These are phyloP conservation scores for Mycena galericulata DNA, from an alignment of 768 basidiomycete genomes.

Conservation along the genomic window DNA sequence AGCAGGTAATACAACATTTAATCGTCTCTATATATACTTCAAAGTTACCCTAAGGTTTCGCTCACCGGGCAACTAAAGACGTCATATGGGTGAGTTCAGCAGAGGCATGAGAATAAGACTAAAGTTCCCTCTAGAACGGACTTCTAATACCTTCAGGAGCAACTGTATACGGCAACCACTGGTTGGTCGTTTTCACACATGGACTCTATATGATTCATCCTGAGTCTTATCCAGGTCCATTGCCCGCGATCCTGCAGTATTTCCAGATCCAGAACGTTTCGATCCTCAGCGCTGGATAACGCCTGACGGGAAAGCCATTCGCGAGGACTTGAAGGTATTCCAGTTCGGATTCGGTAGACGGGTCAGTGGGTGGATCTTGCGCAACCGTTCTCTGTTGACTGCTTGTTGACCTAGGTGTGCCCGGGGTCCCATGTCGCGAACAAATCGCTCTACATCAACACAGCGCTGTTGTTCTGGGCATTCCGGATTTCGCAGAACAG, in stretches of 20 bases:
- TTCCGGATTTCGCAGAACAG: slow-evolving; percentile 69
- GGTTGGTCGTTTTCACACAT: slow-evolving; percentile 46
- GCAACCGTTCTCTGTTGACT: neutral
- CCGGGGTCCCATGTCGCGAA: slow-evolving; percentile 73
- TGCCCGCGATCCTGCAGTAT: slow-evolving; percentile 67
- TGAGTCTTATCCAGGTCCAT: slow-evolving; percentile 54
- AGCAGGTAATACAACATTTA: slow-evolving; percentile 48
- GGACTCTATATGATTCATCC: neutral
- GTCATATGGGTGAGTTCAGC: slow-evolving; percentile 65
- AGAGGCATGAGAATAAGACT: neutral
- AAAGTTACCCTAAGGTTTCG: slow-evolving; percentile 55
- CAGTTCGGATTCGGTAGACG: slow-evolving; percentile 69
- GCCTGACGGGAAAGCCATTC: slow-evolving; percentile 51
- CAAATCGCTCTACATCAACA: slow-evolving; percentile 71
- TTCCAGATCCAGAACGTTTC: slow-evolving; percentile 70
- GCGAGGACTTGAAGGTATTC: slow-evolving; percentile 65
- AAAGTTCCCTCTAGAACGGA: slow-evolving; percentile 47
- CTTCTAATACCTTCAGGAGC: slow-evolving; percentile 68
- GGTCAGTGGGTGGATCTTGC: slow-evolving; percentile 39
- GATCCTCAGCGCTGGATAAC: slow-evolving; percentile 70
- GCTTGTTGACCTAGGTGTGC: slow-evolving; percentile 62
- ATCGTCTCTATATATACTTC: neutral
- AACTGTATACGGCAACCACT: slow-evolving; percentile 70
- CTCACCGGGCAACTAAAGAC: slow-evolving; percentile 74
- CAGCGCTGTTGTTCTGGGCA: slow-evolving; percentile 73